Evolutionary conservation across 345 rosid species (phyloP).

Genomic region (Odontarrhena argentea): DNA sequence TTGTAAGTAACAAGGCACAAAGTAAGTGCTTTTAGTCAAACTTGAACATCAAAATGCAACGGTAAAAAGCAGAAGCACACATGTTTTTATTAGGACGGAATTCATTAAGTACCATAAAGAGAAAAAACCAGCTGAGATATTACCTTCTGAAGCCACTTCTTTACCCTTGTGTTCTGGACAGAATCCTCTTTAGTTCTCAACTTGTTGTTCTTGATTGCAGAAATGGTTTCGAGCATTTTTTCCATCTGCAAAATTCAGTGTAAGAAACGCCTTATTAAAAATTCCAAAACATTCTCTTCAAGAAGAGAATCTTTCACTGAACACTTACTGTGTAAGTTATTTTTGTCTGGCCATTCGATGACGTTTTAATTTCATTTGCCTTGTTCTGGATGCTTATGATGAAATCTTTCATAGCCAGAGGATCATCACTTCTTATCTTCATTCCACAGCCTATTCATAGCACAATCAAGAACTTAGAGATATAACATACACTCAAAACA

Average conservation of each 20-base stretch:
- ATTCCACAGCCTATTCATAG: constrained; percentile 78
- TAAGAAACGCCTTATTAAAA: constrained; percentile 6
- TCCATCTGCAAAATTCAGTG: constrained; percentile 66
- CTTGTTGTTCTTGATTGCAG: constrained; percentile 91
- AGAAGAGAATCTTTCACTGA: constrained; percentile 4
- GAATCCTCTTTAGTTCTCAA: constrained; percentile 74
- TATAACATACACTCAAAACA: constrained; percentile 2
- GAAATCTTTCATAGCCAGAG: constrained; percentile 79
- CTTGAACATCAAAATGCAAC: constrained; percentile 4
- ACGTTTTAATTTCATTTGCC: constrained; percentile 69
- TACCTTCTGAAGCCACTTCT: constrained; percentile 97
- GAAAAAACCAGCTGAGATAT: constrained; percentile 14
- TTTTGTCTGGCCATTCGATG: constrained; percentile 46
- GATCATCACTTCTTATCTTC: constrained; percentile 92
- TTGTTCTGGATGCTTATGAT: constrained; percentile 72
- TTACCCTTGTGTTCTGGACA: constrained; percentile 64
- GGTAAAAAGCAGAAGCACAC: neutral
- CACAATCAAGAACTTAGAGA: constrained; percentile 25
- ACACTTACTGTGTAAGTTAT: constrained; percentile 61
- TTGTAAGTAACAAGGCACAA: constrained; percentile 2
- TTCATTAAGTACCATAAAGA: neutral
- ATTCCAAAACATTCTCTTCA: constrained; percentile 5
- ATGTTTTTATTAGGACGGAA: neutral
- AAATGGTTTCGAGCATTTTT: constrained; percentile 89
- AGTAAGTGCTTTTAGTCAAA: neutral